Conservation (phyloP, 352 stramenopile species). For the Thalassiosira mediterranea region DNA sequence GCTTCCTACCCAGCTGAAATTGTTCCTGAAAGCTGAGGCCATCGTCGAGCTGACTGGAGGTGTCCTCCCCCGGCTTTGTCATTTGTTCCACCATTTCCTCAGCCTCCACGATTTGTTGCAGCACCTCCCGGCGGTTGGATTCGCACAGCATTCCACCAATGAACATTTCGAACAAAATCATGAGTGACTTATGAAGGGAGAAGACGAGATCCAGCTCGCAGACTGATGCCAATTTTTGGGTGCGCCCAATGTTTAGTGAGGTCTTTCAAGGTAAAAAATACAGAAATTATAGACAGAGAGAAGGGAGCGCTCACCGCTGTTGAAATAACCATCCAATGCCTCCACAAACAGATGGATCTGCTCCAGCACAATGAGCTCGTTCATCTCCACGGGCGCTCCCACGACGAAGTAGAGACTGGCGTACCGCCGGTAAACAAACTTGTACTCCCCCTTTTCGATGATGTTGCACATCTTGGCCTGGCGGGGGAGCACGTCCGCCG, state of each 20-base stretch:
- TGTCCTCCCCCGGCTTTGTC: conserved; percentile 83
- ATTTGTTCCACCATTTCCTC: conserved; percentile 83
- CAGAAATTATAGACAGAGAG: too few species aligned
- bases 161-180: conserved; percentile 85
- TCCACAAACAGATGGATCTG: conserved; percentile 98
- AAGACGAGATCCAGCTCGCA: conserved; percentile 85
- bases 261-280: conserved; percentile 1
- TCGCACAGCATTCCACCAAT: conserved; percentile 82
- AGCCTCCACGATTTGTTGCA: conserved; percentile 83
- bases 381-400: conserved; percentile 94
- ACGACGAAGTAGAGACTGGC: conserved; percentile 97
- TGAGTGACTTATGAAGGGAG: conserved; percentile 80
- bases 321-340: conserved; percentile 97
- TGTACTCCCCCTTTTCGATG: conserved; percentile 97
- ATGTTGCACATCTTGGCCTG: conserved; percentile 91
- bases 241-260: too few species aligned
- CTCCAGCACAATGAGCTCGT: conserved; percentile 97
- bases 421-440: conserved; percentile 97
- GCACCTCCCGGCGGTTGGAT: conserved; percentile 77
- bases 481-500: conserved; percentile 81
- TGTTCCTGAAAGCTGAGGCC: conserved; percentile 82
- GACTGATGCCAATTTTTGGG: too few species aligned
- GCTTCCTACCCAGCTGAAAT: conserved; percentile 82
- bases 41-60: conserved; percentile 81
- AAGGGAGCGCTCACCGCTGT: conserved; percentile 83